These are phyloP conservation scores for Mortierella sp. DNA, from an alignment of 371 early-diverging fungal genomes.

Conservation along the genomic window DNA sequence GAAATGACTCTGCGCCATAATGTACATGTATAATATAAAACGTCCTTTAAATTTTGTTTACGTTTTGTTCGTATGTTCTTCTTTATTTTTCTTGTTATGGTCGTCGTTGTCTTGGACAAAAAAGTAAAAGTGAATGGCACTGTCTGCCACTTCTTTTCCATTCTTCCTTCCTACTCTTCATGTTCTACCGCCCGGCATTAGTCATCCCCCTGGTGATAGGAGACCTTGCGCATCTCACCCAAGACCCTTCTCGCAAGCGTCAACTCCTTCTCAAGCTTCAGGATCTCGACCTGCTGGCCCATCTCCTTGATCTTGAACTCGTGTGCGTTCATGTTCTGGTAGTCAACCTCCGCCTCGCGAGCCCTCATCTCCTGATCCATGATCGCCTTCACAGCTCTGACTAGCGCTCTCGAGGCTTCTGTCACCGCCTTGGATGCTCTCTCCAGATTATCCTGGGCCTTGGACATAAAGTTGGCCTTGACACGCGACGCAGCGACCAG, in stretches of 20 bases:
- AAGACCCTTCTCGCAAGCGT: constrained; percentile 86
- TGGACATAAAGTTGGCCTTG: constrained; percentile 90
- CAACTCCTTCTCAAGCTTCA: constrained; percentile 94
- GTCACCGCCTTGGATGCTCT: constrained; percentile 93
- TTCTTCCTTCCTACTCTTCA: too few relatives aligned
- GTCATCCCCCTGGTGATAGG: constrained; percentile 71
- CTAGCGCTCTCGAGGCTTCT: constrained; percentile 91
- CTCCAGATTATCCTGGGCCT: constrained; percentile 93
- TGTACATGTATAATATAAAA: too few relatives aligned
- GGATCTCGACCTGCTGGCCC: constrained; percentile 97
- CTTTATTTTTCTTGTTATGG: too few relatives aligned
- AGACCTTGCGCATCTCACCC: constrained; percentile 91
- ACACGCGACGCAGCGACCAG: constrained; percentile 97
- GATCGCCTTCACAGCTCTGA: constrained; percentile 90
- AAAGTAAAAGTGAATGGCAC: too few relatives aligned
- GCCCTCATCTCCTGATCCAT: constrained; percentile 78
- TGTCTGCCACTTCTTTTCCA: too few relatives aligned
- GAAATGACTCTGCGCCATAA: too few relatives aligned
- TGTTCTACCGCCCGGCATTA: constrained; percentile 5
- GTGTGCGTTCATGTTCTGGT: constrained; percentile 82
- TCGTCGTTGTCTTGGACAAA: too few relatives aligned
- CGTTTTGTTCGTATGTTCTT: not conserved
- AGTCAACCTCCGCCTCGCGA: constrained; percentile 71
- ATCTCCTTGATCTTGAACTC: constrained; percentile 96
- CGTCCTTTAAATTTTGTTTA: not conserved